Evolutionary conservation across 1,284 basidiomycete genomes (phyloP), one percentile per base, ranked within the genome.

Genomic region (Ustilago sp.): DNA sequence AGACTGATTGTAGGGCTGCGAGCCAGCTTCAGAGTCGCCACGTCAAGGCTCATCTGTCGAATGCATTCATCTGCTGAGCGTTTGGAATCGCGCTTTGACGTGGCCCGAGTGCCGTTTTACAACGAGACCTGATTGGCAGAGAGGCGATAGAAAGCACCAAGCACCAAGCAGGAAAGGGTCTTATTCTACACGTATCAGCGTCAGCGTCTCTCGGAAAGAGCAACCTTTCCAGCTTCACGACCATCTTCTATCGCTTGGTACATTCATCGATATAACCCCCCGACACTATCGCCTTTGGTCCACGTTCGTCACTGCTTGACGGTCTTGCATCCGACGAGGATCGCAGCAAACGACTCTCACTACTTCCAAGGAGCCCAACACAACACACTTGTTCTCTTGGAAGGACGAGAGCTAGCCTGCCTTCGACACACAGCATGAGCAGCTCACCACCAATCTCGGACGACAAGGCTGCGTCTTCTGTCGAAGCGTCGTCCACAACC

Each of bases 381-480:
- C 19, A 48, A 48, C 8, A 19, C 45, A 2, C 4, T 32, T 13
- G 28, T 32, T 28, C 12, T 50, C 48, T 8, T 8, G 11, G 11
- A 1, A 19, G 3, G n/a, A 15, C 43, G 23, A 28, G 23, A 28
- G 23, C 23, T 28, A 8, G n/a, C 43, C n/a, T 1, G 43, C 43
- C n/a, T 19, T 19, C 48, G 15, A 32, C 5, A 50, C 31, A 34
- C 70, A 63, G 3, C 47, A 73, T 73, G 70, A 73, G 59, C 58
- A 59, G 58, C 62, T 38, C 59, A 12, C 50, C 65, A 53, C 50
- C 61, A 28, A 45, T 38, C 2, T 48, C 58, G 19, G 60, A 63
- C 43, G 62, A 50, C 41, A 52, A 54, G 43, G 45, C 51, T 8
- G 50, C 23, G 5, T 39, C 54, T 32, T 15, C 32, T 13, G 19